Evolutionary conservation across 805 yeast genomes (phyloP), one percentile per base, ranked within the genome.

Genomic region (Priceomyces melissophilus): DNA sequence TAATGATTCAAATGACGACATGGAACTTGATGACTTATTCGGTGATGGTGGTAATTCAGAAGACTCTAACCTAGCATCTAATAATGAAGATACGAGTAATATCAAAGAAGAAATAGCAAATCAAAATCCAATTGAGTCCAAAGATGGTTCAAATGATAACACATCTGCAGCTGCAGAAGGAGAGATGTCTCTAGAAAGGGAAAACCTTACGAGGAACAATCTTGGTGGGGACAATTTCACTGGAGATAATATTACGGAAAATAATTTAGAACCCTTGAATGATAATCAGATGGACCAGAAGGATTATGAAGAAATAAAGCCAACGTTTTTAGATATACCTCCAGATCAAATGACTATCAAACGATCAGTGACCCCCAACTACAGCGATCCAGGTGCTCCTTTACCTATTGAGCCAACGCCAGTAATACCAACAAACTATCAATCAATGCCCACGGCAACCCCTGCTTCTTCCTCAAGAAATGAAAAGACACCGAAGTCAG

Each of bases 331-430:
- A 45, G 81, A 79, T 52, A 76, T 79, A 32, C 84, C 84, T 0
- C 65, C 74, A 38, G 78, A 77, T 43, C 79, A 79, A 49, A 80
- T 80, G 74, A 76, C 81, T 8, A 51, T 77, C 10, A 66, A 73
- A 6, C 47, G 49, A 15, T 38, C 44, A 13, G 59, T 69, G 2
- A 73, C 80, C 2, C 82, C 82, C 0, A 60, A 76, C 16, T 84
- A 84, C 50, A 77, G 71, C 36, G 95, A 86, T 55, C 95, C 95
- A 0, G 95, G 95, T 33, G 95, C 95, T 0, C 95, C 95, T 3
- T 65, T 81, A 2, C 91, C 95, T 2, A 49, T 65, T 0, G 61
- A 77, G 13, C 72, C 77, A 0, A 75, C 79, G 5, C 79, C 80
- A 2, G 63, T 73, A 0, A 60, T 73, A 2, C 60, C 65, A 1